Evolutionary conservation across 345 rosid species (phyloP).

Genomic region (Pistacia integerrima): DNA sequence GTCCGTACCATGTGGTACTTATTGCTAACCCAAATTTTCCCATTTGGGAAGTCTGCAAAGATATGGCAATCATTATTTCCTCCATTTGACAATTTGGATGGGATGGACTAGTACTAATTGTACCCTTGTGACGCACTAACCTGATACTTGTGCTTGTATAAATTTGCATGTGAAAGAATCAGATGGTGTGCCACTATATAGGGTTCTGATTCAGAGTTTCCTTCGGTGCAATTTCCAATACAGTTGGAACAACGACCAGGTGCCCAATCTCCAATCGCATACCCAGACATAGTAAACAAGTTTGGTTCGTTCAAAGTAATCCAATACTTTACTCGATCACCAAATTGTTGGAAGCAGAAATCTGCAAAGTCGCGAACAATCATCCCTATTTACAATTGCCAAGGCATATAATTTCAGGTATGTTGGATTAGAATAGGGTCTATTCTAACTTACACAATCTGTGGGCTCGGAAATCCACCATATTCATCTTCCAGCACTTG

Average conservation of each 20-base stretch:
- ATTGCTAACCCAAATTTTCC: constrained; percentile 39
- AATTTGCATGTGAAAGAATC: constrained; percentile 39
- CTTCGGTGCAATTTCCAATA: constrained; percentile 31
- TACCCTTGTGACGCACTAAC: neutral
- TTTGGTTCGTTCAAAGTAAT: constrained; percentile 31
- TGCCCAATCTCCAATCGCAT: constrained; percentile 22
- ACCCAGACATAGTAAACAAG: constrained; percentile 21
- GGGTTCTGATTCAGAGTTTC: constrained; percentile 45
- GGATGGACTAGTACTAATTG: neutral
- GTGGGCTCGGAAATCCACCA: constrained; percentile 47
- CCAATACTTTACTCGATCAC: constrained; percentile 36
- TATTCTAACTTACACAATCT: constrained; percentile 36
- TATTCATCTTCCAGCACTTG: constrained; percentile 64
- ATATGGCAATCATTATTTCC: neutral
- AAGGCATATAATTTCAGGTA: neutral
- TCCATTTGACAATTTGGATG: neutral
- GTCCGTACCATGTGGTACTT: constrained; percentile 32
- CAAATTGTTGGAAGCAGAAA: constrained; percentile 35
- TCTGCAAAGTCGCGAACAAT: constrained; percentile 25
- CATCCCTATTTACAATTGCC: constrained; percentile 14
- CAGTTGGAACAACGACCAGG: constrained; percentile 54
- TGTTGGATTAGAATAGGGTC: neutral
- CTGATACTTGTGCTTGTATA: constrained; percentile 31
- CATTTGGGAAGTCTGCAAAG: constrained; percentile 29
- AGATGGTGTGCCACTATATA: constrained; percentile 35